Conservation (phyloP, 2,329 filamentous ascomycete genomes). For the Trichophyton verrucosum region DNA sequence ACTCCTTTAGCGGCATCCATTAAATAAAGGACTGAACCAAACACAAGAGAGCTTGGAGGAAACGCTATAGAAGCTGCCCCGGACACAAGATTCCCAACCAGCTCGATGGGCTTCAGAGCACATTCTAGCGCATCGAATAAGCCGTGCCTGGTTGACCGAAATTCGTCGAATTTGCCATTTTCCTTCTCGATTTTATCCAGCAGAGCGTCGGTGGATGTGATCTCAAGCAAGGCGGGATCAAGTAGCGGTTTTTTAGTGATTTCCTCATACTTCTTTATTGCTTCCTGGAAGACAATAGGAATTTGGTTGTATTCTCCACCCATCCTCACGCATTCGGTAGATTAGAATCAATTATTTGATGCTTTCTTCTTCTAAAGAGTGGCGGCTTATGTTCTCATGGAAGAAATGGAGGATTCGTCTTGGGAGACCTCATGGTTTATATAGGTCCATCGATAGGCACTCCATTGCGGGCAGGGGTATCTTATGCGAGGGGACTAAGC, state of each 20-base stretch:
- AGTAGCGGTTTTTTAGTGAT: constrained; percentile 10
- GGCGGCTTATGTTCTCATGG: neutral
- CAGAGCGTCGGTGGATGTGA: constrained; percentile 25
- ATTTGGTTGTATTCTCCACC: constrained; percentile 6
- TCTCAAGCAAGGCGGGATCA: constrained; percentile 10
- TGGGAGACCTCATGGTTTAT: neutral
- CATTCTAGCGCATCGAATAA: constrained; percentile 24
- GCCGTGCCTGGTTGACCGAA: constrained; percentile 25
- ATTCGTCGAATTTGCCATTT: constrained; percentile 28
- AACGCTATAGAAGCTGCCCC: constrained; percentile 31
- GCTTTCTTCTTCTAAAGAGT: neutral
- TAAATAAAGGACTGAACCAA: constrained; percentile 26
- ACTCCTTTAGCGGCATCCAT: constrained; percentile 36
- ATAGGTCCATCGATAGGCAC: neutral
- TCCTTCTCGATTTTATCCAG: constrained; percentile 23
- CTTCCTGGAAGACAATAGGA: constrained; percentile 7
- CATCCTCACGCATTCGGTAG: neutral
- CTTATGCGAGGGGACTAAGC: neutral
- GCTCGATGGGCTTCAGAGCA: constrained; percentile 26
- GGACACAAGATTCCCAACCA: constrained; percentile 29
- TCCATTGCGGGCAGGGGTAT: neutral
- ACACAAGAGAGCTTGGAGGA: constrained; percentile 32
- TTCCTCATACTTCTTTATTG: constrained; percentile 10
- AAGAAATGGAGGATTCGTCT: neutral
- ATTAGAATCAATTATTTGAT: neutral